phyloP scores from a whole-genome alignment of 2,329 filamentous ascomycete genomes.

The Ophiostoma perfectum region DNA sequence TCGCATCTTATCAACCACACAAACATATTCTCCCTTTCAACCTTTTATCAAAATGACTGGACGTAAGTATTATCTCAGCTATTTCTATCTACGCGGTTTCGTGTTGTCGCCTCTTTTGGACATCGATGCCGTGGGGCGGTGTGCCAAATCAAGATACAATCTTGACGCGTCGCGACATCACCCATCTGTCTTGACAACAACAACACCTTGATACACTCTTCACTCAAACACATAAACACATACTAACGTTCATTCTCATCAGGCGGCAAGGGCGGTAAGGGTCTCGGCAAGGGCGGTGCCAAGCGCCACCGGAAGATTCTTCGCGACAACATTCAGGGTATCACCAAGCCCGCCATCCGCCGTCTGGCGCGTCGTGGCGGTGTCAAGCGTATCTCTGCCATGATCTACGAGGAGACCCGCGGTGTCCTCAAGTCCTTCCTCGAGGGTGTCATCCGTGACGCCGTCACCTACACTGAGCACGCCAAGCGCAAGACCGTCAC shows the following conservation, averaged over 20 bases:
- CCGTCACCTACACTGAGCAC: constrained; percentile 74
- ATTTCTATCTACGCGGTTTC: not conserved
- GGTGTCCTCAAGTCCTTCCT: constrained; percentile 75
- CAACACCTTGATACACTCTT: not conserved
- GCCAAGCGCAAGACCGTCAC: constrained; percentile 78
- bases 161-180: constrained; percentile 7
- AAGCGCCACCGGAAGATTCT: constrained; percentile 99
- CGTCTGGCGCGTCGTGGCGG: constrained; percentile 98
- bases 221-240: not conserved
- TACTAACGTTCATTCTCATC: constrained; percentile 36
- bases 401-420: constrained; percentile 75
- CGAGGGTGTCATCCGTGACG: constrained; percentile 69
- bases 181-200: not conserved
- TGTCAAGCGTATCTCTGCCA: constrained; percentile 98
- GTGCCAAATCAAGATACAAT: not conserved
- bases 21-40: constrained; percentile 32
- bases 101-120: not conserved
- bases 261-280: constrained; percentile 96
- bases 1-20: constrained; percentile 30
- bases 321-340: constrained; percentile 99
- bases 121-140: not conserved
- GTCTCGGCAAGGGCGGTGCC: constrained; percentile 94
- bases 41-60: constrained; percentile 59
- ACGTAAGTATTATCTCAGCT: constrained; percentile 50
- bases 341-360: constrained; percentile 96